phyloP scores from a whole-genome alignment of 1,284 basidiomycete species.

The Kwoniella shivajii region DNA sequence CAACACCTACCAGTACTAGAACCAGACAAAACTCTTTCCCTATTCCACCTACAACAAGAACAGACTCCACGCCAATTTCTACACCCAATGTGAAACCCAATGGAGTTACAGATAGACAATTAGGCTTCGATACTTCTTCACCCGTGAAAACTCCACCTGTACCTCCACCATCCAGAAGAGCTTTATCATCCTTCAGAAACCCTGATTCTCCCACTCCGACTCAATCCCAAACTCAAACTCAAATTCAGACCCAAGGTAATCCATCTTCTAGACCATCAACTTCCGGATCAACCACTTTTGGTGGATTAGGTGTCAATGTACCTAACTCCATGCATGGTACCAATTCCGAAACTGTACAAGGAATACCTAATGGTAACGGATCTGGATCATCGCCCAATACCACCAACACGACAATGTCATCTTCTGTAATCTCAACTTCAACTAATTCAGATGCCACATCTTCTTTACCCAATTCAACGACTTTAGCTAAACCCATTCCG shows the following conservation, averaged over 20 bases:
- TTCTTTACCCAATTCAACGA: background rate
- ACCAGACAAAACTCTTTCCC: too few species aligned
- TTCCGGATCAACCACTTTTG: conserved; percentile 19
- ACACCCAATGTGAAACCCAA: background rate
- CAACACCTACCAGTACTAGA: too few species aligned
- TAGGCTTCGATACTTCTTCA: conserved; percentile 10
- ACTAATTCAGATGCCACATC: background rate
- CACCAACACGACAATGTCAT: conserved; percentile 1
- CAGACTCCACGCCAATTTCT: too few species aligned
- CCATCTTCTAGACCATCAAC: background rate
- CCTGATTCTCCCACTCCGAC: background rate
- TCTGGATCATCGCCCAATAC: conserved; percentile 5
- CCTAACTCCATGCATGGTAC: conserved; percentile 9
- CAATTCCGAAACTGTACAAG: conserved; percentile 17
- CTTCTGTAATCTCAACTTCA: background rate
- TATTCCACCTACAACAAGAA: too few species aligned
- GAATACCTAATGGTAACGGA: conserved; percentile 1
- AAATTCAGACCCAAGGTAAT: background rate
- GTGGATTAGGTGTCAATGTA: conserved; percentile 25
- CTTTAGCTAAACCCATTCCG: conserved; percentile 3
- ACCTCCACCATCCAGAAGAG: background rate
- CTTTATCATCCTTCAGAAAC: background rate
- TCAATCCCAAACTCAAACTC: background rate
- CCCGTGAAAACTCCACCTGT: background rate
- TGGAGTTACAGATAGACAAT: conserved; percentile 5